Conservation (phyloP, 164 flowering plant species). For the Cinnamomum micranthum region DNA sequence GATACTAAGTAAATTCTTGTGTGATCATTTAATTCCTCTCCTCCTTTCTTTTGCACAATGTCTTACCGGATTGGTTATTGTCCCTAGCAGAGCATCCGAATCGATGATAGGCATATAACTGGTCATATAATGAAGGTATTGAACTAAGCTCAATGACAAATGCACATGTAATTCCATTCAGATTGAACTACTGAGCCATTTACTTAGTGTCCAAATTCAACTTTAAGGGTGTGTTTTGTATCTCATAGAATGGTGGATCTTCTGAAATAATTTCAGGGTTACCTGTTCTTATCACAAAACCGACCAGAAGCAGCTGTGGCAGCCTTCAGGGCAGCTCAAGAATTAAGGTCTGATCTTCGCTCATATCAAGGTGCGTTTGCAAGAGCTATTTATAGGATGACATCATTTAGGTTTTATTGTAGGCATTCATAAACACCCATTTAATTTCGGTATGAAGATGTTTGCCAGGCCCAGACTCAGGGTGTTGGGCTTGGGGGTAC, state of each 20-base stretch:
- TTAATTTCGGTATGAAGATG: neutral
- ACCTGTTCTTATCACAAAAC: constrained; percentile 59
- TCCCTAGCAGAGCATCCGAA: constrained; percentile 67
- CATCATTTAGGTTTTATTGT: neutral
- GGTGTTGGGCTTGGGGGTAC: neutral
- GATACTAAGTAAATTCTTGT: neutral
- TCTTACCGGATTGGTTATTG: neutral
- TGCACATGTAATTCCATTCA: neutral
- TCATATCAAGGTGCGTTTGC: constrained; percentile 81
- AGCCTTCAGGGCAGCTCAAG: constrained; percentile 90
- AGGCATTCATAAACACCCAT: neutral
- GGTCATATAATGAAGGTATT: constrained; percentile 92
- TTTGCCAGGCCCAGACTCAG: neutral
- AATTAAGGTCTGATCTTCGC: constrained; percentile 92
- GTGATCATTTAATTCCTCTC: neutral
- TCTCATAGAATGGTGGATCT: constrained; percentile 11
- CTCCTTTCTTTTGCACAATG: neutral
- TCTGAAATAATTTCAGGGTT: constrained; percentile 55
- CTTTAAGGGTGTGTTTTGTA: neutral
- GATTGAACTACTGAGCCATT: neutral
- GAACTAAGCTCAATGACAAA: neutral
- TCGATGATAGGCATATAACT: constrained; percentile 82
- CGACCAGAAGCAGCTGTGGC: constrained; percentile 79
- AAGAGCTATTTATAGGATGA: neutral
- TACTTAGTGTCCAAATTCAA: neutral